Base-by-base conservation (phyloP, 106 monocot species). In the Allium sativum region DNA sequence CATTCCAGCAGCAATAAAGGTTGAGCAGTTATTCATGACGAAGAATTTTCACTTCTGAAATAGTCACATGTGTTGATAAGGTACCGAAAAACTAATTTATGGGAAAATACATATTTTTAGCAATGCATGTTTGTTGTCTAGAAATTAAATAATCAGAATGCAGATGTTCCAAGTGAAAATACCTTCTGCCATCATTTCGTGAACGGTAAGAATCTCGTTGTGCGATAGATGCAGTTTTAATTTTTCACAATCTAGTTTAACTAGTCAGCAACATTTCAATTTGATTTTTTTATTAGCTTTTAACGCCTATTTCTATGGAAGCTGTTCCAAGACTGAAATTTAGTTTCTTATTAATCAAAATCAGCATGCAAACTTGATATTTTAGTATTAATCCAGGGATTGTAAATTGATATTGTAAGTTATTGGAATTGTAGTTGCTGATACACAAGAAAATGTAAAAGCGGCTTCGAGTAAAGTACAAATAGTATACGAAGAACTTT, bases 11-110 rank as follows among this genome's bases (percentile, higher is more conserved):
- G 72, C 67, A 95, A 95, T 68, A 66, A 62, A 48, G 73, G 86
- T 70, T 89, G 94, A 50, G 42, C 77, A 55, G 44, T 90, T 47
- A 40, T 87, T 44, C 70, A 67, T 44, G 94, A 95, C 73, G 94
- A 95, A 56, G 94, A 87, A 58, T 90, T 50, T 95, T 95, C 79
- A 90, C 94, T 48, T 77, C 94, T 21, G 69, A 90, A 44, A 42
- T 77, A 67, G 94, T 95, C 12, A 95, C 90, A 45, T 95, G 94
- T 95, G 90, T 95, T 73, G 94, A 90, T 46, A 89, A 95, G 89
- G 93, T 93, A 70, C 20, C 20, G 7, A 58, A 7, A n/a, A n/a
- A n/a, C n/a, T n/a, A n/a, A n/a, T n/a, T n/a, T n/a, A n/a, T n/a
- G n/a, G n/a, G n/a, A n/a, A n/a, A n/a, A n/a, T n/a, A n/a, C n/a